Base-by-base conservation (phyloP, 306 rosid genomes). In the Vicia faba region DNA sequence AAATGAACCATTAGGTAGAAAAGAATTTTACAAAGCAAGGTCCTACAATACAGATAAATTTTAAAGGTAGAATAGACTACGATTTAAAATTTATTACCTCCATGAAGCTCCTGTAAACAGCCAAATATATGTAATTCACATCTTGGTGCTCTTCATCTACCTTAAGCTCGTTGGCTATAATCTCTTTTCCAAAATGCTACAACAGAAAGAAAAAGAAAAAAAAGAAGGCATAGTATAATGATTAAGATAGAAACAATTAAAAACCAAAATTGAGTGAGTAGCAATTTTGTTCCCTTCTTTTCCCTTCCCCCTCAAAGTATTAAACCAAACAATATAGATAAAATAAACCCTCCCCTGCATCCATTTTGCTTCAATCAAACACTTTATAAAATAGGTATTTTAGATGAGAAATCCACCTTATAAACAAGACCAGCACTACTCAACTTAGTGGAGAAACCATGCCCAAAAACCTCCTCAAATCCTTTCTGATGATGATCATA, bases 401-500 rank as follows among this genome's bases (percentile, higher is more conserved):
- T 54, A 48, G 15, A 38, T 54, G 49, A 79, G 38, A 72, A 51
- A 20, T 25, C 19, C 67, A 95, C 99, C 95, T 90, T 95, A 62
- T 86, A 95, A 66, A 90, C 91, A 75, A 95, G 89, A 53, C 99
- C 99, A 61, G 97, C 99, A 66, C 97, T 95, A 18, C 99, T 95
- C 10, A 95, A 88, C 77, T 95, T 95, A 38, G 97, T 90, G 49
- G 85, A 80, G 81, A 95, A 90, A 61, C 97, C 95, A 66, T 88
- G 89, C 4, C 96, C 96, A 69, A 95, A 95, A 74, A 81, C 82
- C 86, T 90, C 99, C 41, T 64, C 89, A 81, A 95, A 95, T 14
- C 97, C 97, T 64, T 95, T 95, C 53, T 95, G 99, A 75, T 95
- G 99, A 85, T 95, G 99, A 84, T 95, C 99, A 69, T 88, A 95